A percentile compares a stretch with the other conserved stretches of the same genome.
phyloP scores from a whole-genome alignment of 495 filamentous ascomycete species.

The Talaromyces wortmannii region DNA sequence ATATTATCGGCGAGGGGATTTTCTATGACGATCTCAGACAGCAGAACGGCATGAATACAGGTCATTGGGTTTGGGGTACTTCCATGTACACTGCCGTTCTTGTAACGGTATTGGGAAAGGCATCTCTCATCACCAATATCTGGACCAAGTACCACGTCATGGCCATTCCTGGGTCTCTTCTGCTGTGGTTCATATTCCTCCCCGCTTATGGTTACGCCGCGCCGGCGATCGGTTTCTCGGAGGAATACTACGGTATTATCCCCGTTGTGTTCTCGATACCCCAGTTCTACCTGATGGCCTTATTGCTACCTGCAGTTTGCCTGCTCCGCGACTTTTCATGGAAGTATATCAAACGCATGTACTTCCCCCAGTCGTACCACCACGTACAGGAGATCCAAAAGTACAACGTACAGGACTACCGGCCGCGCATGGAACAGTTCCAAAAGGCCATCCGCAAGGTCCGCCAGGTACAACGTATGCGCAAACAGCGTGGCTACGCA shows the following conservation, averaged over 20 bases:
- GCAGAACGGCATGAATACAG: constrained; percentile 67
- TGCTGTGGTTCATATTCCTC: constrained; percentile 86
- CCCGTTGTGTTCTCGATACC: constrained; percentile 74
- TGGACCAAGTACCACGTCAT: constrained; percentile 99
- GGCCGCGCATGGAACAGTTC: constrained; percentile 99
- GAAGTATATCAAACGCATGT: constrained; percentile 92
- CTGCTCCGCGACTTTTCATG: constrained; percentile 80
- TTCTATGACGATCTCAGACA: constrained; percentile 72
- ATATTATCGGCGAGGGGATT: constrained; percentile 74
- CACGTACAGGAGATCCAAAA: constrained; percentile 99
- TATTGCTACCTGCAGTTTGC: constrained; percentile 75
- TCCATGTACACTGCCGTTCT: constrained; percentile 87
- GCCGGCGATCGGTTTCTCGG: constrained; percentile 74
- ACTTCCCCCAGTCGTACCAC: constrained; percentile 91
- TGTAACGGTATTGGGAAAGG: constrained; percentile 90
- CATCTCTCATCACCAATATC: constrained; percentile 88
- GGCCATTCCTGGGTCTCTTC: constrained; percentile 89
- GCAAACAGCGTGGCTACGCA: constrained; percentile 96
- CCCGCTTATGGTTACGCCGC: constrained; percentile 87
- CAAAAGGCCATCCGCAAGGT: constrained; percentile 99
- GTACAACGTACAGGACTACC: constrained; percentile 99
- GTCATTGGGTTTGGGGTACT: constrained; percentile 97
- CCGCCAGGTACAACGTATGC: constrained; percentile 97
- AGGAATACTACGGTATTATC: constrained; percentile 80
- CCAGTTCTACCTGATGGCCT: constrained; percentile 81